These are phyloP conservation scores for Tricharina praecox DNA, from an alignment of 495 filamentous ascomycete species.

Conservation along the genomic window DNA sequence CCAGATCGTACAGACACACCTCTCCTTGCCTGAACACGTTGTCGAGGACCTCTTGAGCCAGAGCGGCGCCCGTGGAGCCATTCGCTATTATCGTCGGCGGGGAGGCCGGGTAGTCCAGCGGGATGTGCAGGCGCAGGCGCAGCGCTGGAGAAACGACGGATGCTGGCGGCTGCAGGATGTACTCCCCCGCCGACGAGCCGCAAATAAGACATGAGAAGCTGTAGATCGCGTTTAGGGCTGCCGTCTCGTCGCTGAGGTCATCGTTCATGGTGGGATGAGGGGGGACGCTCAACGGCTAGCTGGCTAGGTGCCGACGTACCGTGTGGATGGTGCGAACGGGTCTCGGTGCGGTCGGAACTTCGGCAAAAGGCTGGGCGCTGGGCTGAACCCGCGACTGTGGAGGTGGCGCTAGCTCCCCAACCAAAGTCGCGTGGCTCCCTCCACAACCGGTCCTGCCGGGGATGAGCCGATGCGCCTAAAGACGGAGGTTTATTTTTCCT, in stretches of 20 bases:
- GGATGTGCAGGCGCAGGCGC: constrained; percentile 49
- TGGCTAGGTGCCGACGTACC: too few relatives aligned
- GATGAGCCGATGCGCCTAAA: too few relatives aligned
- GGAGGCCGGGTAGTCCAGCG: constrained; percentile 50
- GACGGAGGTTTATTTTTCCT: too few relatives aligned
- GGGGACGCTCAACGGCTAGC: neutral
- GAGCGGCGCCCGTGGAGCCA: constrained; percentile 28
- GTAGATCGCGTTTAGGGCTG: constrained; percentile 89
- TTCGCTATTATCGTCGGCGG: constrained; percentile 44
- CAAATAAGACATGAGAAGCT: constrained; percentile 43
- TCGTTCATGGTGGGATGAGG: constrained; percentile 45
- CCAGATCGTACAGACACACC: constrained; percentile 75
- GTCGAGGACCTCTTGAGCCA: constrained; percentile 44
- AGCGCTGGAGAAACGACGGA: constrained; percentile 34
- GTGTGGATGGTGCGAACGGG: too few relatives aligned
- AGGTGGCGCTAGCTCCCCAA: too few relatives aligned
- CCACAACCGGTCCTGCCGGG: too few relatives aligned
- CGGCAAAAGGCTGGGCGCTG: too few relatives aligned
- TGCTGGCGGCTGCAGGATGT: constrained; percentile 35
- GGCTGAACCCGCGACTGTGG: too few relatives aligned
- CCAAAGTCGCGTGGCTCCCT: too few relatives aligned
- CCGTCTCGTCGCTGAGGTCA: constrained; percentile 68
- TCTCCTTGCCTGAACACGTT: constrained; percentile 51
- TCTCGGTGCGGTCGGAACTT: too few relatives aligned
- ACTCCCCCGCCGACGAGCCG: constrained; percentile 12